A percentile compares a stretch with the other conserved stretches of the same genome.
Evolutionary conservation across 306 rosid genomes (phyloP).

Genomic region (Oxytropis ochrocephala): DNA sequence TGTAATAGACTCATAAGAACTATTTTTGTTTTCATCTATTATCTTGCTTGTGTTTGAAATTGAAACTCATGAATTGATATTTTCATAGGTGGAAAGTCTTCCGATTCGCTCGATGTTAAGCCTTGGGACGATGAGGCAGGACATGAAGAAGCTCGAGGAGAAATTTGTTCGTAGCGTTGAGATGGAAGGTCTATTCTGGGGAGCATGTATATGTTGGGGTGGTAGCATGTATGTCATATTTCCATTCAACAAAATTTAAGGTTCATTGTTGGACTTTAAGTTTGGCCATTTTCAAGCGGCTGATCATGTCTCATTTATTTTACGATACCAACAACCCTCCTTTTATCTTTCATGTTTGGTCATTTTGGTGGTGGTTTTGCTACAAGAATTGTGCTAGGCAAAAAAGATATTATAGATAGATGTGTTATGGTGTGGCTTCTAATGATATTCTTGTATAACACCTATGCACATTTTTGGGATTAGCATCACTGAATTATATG

Average conservation of each 20-base stretch:
- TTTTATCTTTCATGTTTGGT: background rate
- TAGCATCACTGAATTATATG: background rate
- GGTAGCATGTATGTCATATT: conserved; percentile 77
- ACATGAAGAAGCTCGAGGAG: conserved; percentile 94
- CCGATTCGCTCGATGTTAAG: conserved; percentile 80
- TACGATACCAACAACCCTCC: background rate
- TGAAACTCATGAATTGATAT: background rate
- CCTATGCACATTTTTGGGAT: conserved; percentile 1
- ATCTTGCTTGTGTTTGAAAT: background rate
- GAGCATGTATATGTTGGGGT: conserved; percentile 71
- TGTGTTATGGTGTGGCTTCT: background rate
- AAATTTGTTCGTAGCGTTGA: conserved; percentile 59
- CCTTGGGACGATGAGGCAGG: conserved; percentile 97
- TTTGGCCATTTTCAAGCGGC: conserved; percentile 44
- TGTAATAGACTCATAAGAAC: background rate
- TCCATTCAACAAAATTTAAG: conserved; percentile 82
- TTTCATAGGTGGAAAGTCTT: conserved; percentile 76
- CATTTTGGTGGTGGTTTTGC: conserved; percentile 24
- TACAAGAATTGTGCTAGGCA: too few species aligned
- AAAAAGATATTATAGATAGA: too few species aligned
- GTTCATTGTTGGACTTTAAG: background rate
- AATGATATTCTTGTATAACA: background rate
- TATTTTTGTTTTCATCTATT: background rate
- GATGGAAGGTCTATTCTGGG: too few species aligned
- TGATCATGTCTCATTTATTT: background rate